Evolutionary conservation across 352 stramenopile species (phyloP).

Genomic region (Hyaloperonospora brassicae): DNA sequence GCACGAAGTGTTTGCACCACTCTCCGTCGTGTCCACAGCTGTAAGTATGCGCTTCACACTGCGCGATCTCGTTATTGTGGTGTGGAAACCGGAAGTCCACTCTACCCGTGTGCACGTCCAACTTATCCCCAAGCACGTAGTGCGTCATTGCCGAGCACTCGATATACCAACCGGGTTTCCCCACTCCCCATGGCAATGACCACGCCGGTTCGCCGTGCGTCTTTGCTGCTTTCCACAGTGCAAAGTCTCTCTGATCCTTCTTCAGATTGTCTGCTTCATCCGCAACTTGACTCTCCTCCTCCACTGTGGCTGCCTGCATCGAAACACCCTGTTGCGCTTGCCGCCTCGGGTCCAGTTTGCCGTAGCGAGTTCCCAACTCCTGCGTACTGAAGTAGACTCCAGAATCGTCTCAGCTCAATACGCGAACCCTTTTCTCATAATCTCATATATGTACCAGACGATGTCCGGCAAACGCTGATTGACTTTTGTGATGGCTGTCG

Average conservation of each 20-base stretch:
- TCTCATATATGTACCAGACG: constrained; percentile 88
- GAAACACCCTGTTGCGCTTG: constrained; percentile 49
- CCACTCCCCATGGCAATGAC: constrained; percentile 25
- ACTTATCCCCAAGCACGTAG: constrained; percentile 85
- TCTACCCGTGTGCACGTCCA: constrained; percentile 94
- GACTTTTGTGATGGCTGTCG: constrained; percentile 66
- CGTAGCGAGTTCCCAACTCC: constrained; percentile 64
- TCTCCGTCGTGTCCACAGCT: constrained; percentile 22
- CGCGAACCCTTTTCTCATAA: constrained; percentile 89
- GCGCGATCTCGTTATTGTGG: constrained; percentile 87
- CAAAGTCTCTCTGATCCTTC: constrained; percentile 89
- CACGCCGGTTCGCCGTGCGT: constrained; percentile 50
- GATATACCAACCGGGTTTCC: constrained; percentile 90
- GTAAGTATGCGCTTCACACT: constrained; percentile 69
- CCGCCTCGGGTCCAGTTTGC: constrained; percentile 56
- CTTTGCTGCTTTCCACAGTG: constrained; percentile 93
- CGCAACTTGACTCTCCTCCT: constrained; percentile 44
- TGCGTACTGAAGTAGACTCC: constrained; percentile 94
- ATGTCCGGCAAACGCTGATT: constrained; percentile 97
- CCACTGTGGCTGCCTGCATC: constrained; percentile 12
- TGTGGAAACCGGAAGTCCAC: constrained; percentile 90
- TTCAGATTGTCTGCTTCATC: constrained; percentile 64
- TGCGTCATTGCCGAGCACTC: constrained; percentile 96
- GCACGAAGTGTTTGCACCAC: constrained; percentile 95
- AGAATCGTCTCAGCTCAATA: constrained; percentile 87